Conservation (phyloP, 2,329 filamentous ascomycete species). For the Calcarisporium arbuscula region DNA sequence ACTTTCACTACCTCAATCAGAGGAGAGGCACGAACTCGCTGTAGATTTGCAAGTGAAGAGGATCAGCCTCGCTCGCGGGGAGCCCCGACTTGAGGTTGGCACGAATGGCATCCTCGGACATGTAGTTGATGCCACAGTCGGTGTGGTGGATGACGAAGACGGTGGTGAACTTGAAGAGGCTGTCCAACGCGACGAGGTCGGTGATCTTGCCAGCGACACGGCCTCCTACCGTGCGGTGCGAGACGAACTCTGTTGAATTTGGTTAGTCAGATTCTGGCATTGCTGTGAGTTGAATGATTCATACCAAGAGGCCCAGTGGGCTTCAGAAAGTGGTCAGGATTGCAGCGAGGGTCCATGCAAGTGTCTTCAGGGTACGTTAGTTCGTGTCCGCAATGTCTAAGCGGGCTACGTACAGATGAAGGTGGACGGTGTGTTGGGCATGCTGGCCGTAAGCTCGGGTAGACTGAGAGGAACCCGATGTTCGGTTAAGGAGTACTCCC, state of each 20-base stretch:
- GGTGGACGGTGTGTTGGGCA: not conserved
- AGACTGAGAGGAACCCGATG: not conserved
- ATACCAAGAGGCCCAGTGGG: not conserved
- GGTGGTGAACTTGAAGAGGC: not conserved
- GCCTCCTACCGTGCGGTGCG: not conserved
- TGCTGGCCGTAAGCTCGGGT: not conserved
- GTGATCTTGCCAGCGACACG: not conserved
- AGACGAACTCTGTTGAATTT: not conserved
- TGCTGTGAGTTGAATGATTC: not conserved
- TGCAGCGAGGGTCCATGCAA: not conserved
- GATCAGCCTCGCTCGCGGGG: not conserved
- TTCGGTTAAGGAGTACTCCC: not conserved
- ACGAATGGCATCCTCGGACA: not conserved
- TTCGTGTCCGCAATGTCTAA: not conserved
- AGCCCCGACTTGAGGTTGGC: not conserved
- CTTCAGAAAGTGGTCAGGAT: not conserved
- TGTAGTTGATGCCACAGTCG: not conserved
- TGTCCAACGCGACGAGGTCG: not conserved
- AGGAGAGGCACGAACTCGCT: not conserved
- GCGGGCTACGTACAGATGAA: not conserved
- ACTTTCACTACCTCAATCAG: not conserved
- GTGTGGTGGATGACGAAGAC: not conserved
- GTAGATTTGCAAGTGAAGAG: not conserved
- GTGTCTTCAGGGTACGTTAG: not conserved
- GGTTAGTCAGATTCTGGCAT: not conserved